Base-by-base conservation (phyloP, 108 stramenopile species). In the Skeletonema marinoi region DNA sequence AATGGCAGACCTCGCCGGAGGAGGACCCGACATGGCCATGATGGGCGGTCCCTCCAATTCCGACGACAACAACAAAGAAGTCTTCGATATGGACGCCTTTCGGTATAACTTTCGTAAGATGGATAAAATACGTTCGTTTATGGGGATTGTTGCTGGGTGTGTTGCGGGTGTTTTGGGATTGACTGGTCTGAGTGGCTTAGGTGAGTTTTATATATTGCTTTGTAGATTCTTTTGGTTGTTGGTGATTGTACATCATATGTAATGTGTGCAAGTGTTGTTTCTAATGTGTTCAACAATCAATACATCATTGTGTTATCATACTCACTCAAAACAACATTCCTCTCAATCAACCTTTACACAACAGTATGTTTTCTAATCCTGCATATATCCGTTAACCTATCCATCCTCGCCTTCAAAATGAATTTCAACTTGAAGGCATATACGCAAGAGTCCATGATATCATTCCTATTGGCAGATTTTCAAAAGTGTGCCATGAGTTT, bases 141-240 rank as follows among this genome's bases (percentile, higher is more conserved):
- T 96, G 92, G 87, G 90, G 4, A 96, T 93, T 59, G 88, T 83
- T 4, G 85, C 91, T 39, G 92, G 95, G 4, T 96, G 95, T 71
- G 84, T 89, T 56, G 90, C 95, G 17, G 95, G 95, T 42, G 89
- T 96, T 61, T 83, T 77, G 58, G 95, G 95, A 10, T 73, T 92
- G 51, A 93, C 91, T 2, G 90, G 91, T 16, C 69, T 87, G 73
- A 72, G 86, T 68, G 95, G 95, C 44, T 70, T 96, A 29, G 89
- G 91, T 95, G 77, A 75, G 89, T 88, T 3, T 35, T 17, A 17
- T 38, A 6, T 9, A 12, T n/a, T 36, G 21, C 33, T 25, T 25
- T 25, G 25, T 25, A 25, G 25, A 31, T 2, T n/a, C 0, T 32
- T 30, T 7, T 36, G 25, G 25, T 14, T 14, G 13, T 31, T 25